Conservation (phyloP, 164 flowering plant species). For the Sedum album region DNA sequence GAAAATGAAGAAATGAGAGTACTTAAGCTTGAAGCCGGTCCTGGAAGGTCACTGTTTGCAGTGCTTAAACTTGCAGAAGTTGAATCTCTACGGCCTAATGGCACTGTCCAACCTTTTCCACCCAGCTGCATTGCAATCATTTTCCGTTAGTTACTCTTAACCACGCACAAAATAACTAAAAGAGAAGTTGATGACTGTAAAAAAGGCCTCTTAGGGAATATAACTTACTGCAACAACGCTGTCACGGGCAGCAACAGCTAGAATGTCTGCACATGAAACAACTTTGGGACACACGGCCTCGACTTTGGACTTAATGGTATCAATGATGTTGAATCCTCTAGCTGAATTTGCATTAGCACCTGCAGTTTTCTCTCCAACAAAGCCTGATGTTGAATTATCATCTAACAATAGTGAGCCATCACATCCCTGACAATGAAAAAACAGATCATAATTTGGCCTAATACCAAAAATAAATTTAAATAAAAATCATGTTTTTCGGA, state of each 20-base stretch:
- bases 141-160: too few species aligned
- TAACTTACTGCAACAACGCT: slow-evolving; percentile 3
- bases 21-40: slow-evolving; percentile 17
- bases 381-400: neutral
- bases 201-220: neutral
- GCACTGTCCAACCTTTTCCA: slow-evolving; percentile 29
- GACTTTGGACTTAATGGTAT: slow-evolving; percentile 1
- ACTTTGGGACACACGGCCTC: slow-evolving; percentile 7
- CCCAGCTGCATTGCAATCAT: slow-evolving; percentile 21
- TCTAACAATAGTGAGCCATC: neutral
- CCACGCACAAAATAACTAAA: neutral
- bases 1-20: slow-evolving; percentile 24
- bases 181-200: neutral
- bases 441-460: too few species aligned
- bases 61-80: slow-evolving; percentile 27
- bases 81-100: slow-evolving; percentile 34
- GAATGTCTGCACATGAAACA: slow-evolving; percentile 9
- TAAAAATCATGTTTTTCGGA: too few species aligned
- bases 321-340: slow-evolving; percentile 7
- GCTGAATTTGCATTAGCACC: slow-evolving; percentile 1
- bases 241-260: slow-evolving; percentile 9
- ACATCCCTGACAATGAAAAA: neutral
- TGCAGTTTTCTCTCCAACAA: neutral
- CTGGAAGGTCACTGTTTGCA: slow-evolving; percentile 31
- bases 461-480: neutral